Evolutionary conservation across 345 rosid genomes (phyloP), one percentile per base, ranked within the genome.

Genomic region (Populus davidiana): DNA sequence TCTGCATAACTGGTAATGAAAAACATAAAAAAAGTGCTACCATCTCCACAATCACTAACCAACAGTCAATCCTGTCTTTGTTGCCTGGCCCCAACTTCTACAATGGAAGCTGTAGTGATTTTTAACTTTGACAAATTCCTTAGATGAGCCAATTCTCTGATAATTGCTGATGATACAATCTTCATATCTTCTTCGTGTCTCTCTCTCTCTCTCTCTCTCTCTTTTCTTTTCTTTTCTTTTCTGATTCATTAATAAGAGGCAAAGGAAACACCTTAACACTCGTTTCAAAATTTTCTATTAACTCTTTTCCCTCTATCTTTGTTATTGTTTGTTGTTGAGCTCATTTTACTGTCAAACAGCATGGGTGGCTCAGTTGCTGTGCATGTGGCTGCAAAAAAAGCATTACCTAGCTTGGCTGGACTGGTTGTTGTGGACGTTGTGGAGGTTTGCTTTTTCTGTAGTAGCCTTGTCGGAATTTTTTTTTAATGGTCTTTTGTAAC

Each of bases 291-390:
- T 33, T 64, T 16, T 21, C 8, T 39, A 11, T 44, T 50, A 23
- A 39, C 5, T 3, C 38, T 29, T 78, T 59, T 36, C 61, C 68
- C 4, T 41, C 56, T 67, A 38, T 61, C 25, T 39, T 65, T 54
- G 16, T 29, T 20, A 63, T 16, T 63, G 6, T 49, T 66, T 47
- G 27, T 70, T 13, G 35, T n/a, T 69, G 70, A n/a, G 20, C 54
- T 69, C 63, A 7, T 72, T 41, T 14, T 70, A 69, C 80, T 65
- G 41, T 52, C 79, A 75, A 74, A 61, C 85, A 96, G 99, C 86
- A 93, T 96, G 98, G 99, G 99, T 75, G 99, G 98, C 33, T 93
- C 99, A 9, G 93, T 96, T 16, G 96, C 97, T 62, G 91, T 96
- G 63, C 98, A 96, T 80, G 90, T 96, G 77, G 97, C 99, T 75